phyloP scores from a whole-genome alignment of 1,284 basidiomycete genomes.

The Boletus semigastroideus region DNA sequence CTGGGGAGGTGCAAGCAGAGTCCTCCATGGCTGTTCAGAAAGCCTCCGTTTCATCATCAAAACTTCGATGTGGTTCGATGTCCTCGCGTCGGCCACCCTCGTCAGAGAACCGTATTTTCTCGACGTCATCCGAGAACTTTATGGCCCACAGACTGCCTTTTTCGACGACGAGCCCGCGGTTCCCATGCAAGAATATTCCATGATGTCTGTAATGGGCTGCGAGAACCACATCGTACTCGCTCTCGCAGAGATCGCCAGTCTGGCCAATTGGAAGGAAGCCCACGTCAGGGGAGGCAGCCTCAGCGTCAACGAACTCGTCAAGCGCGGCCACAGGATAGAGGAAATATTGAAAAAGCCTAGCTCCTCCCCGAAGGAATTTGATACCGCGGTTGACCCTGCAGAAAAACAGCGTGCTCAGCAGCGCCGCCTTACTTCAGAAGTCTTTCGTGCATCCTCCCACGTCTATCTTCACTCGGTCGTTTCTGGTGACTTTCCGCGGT shows the following conservation, averaged over 20 bases:
- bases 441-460: conserved; percentile 71
- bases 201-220: conserved; percentile 84
- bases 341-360: conserved; percentile 33
- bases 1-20: conserved; percentile 42
- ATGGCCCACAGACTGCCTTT: conserved; percentile 41
- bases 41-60: conserved; percentile 70
- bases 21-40: conserved; percentile 46
- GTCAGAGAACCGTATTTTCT: conserved; percentile 58
- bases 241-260: conserved; percentile 67
- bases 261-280: conserved; percentile 63
- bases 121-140: conserved; percentile 55
- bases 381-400: background rate
- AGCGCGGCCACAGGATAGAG: conserved; percentile 55
- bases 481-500: conserved; percentile 63
- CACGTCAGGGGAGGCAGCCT: conserved; percentile 43
- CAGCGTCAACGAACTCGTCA: conserved; percentile 57
- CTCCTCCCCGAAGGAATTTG: background rate
- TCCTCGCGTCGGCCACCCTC: conserved; percentile 71
- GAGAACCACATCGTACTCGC: conserved; percentile 76
- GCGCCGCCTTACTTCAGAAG: conserved; percentile 58
- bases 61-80: conserved; percentile 84
- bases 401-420: conserved; percentile 38
- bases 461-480: conserved; percentile 73
- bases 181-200: conserved; percentile 43
- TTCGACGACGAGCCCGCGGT: conserved; percentile 29